Conservation (phyloP, 768 basidiomycete genomes). For the Dictyophora rubrovolvata region DNA sequence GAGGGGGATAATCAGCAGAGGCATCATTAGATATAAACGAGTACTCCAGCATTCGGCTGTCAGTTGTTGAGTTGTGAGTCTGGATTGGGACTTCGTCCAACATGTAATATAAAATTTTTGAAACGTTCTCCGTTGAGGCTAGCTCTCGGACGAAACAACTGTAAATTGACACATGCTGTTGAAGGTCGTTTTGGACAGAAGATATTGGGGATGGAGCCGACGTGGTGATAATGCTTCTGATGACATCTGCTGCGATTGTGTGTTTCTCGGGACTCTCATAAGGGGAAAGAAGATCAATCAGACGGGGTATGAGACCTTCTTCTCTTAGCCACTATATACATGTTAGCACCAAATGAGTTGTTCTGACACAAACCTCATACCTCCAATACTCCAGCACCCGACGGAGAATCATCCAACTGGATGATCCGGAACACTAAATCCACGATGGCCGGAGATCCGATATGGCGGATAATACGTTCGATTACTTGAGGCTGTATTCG, state of each 20-base stretch:
- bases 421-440: constrained; percentile 87
- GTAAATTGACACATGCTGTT: constrained; percentile 62
- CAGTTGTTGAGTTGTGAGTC: not conserved
- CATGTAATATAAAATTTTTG: constrained; percentile 65
- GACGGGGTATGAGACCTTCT: constrained; percentile 69
- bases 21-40: not conserved
- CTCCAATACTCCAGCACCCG: constrained; percentile 75
- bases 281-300: constrained; percentile 79
- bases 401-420: constrained; percentile 77
- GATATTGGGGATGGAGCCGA: constrained; percentile 73
- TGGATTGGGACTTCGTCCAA: constrained; percentile 46
- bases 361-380: constrained; percentile 37
- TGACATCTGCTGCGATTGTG: constrained; percentile 76
- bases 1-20: not conserved
- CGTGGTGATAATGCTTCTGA: constrained; percentile 92
- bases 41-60: not conserved
- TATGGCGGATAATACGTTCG: constrained; percentile 71
- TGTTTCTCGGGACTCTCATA: constrained; percentile 66
- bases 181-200: constrained; percentile 57
- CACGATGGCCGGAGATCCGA: constrained; percentile 84
- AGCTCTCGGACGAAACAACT: constrained; percentile 88
- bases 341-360: not conserved
- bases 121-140: constrained; percentile 60
- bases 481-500: constrained; percentile 73
- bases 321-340: constrained; percentile 75